These are phyloP conservation scores for Anisodus tanguticus DNA, from an alignment of 257 asterid genomes.

Conservation along the genomic window DNA sequence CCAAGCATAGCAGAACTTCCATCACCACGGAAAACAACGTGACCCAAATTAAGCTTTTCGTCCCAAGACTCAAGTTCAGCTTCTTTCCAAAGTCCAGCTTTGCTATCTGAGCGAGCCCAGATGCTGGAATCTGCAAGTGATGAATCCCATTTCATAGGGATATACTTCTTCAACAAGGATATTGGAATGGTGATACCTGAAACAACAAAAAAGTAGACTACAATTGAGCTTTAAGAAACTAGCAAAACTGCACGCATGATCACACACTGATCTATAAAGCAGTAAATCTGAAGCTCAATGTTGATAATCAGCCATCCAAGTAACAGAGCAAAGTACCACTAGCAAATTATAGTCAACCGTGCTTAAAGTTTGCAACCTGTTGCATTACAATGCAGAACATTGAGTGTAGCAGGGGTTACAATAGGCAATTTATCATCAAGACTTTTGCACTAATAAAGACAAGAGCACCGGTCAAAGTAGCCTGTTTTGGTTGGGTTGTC, in stretches of 20 bases:
- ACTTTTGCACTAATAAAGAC: not conserved
- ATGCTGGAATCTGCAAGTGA: conserved; percentile 82
- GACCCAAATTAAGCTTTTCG: conserved; percentile 58
- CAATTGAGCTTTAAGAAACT: conserved; percentile 26
- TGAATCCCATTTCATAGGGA: conserved; percentile 76
- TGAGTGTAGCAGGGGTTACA: not conserved
- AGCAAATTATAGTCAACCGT: not conserved
- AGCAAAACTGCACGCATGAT: not conserved
- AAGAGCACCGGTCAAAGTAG: not conserved
- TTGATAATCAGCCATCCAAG: conserved; percentile 27
- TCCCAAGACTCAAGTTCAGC: conserved; percentile 94
- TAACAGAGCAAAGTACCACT: not conserved
- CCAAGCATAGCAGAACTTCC: conserved; percentile 79
- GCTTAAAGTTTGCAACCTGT: not conserved
- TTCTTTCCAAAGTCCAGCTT: conserved; percentile 77
- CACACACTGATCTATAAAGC: not conserved
- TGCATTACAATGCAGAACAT: not conserved
- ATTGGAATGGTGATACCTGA: conserved; percentile 75
- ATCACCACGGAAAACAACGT: conserved; percentile 71
- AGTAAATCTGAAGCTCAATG: conserved; percentile 18
- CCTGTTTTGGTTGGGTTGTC: no score
- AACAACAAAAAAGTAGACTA: conserved; percentile 22
- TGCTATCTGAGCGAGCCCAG: conserved; percentile 72
- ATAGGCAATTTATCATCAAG: not conserved
- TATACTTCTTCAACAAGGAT: conserved; percentile 67